Evolutionary conservation across 2,329 filamentous ascomycete genomes (phyloP), one percentile per base, ranked within the genome.

Genomic region (Aureobasidium namibiae): DNA sequence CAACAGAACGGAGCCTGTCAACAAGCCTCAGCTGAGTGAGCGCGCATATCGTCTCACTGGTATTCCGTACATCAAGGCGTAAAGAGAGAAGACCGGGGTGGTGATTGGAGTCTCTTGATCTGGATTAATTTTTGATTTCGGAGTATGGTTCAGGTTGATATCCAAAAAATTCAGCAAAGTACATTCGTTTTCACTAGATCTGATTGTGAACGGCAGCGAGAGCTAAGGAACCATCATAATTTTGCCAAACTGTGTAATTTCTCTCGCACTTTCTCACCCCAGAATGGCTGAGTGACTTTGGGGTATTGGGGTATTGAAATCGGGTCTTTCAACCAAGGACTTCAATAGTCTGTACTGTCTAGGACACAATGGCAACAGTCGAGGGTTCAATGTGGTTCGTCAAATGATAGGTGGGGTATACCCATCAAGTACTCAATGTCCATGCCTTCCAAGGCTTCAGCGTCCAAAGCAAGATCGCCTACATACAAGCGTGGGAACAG

Each of bases 41-140:
- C 63, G 75, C 21, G 73, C 71, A 0, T 77, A 74, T 64, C 76
- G 73, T 63, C 63, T 80, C 56, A 80, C 76, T 1, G 77, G 77
- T 2, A 77, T 80, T 61, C 76, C 77, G 9, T 80, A 79, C 61
- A 74, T 73, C 54, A 63, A 65, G 44, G 62, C 48, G 21, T 1
- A 23, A 18, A 2, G 5, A 36, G 5, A 16, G 34, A 36, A 16
- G 34, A 36, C n/a, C n/a, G 13, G 14, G 14, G 33, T 5, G 6
- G 13, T 36, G 33, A 36, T 36, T 16, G 13, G 13, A 14, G 7
- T 4, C 11, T 36, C 11, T 36, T 14, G 13, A 14, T 36, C 33
- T 16, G 7, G 13, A 16, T 11, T 36, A 8, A 9, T 7, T 18
- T 21, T 66, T 16, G 70, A 68, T 5, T 67, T 65, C 33, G 67